Conservation (phyloP, 768 basidiomycete species). For the Pleurotus giganteus region DNA sequence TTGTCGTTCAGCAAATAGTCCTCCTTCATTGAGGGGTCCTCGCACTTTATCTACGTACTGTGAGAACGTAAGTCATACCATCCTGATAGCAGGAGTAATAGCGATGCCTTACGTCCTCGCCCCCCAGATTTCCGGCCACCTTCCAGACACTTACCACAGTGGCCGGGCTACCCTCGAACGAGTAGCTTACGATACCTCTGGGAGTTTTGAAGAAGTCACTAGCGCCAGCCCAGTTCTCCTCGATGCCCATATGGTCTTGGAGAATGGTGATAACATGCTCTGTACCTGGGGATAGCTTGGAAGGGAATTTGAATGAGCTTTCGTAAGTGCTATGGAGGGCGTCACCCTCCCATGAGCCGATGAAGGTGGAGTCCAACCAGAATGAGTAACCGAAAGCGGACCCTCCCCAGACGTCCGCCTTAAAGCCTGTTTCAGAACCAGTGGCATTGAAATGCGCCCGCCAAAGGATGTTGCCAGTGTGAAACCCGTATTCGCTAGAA, state of each 20-base stretch:
- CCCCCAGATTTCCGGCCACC: slow-evolving; percentile 47
- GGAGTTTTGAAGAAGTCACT: slow-evolving; percentile 47
- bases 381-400: slow-evolving; percentile 47
- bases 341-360: slow-evolving; percentile 48
- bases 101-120: slow-evolving; percentile 35
- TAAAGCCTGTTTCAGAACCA: slow-evolving; percentile 43
- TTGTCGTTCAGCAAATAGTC: slow-evolving; percentile 54
- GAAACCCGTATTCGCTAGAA: slow-evolving; percentile 49
- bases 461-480: slow-evolving; percentile 52
- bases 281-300: slow-evolving; percentile 25
- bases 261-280: slow-evolving; percentile 46
- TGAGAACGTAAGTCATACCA: neutral
- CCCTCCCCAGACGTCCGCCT: slow-evolving; percentile 39
- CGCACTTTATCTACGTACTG: slow-evolving; percentile 48
- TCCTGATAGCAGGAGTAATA: neutral
- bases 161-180: slow-evolving; percentile 37
- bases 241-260: slow-evolving; percentile 55
- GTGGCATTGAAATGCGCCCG: slow-evolving; percentile 48
- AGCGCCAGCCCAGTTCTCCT: slow-evolving; percentile 40
- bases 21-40: slow-evolving; percentile 61
- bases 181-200: slow-evolving; percentile 46
- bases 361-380: slow-evolving; percentile 45
- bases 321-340: slow-evolving; percentile 29
- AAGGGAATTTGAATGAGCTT: slow-evolving; percentile 33
- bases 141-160: slow-evolving; percentile 47